Evolutionary conservation across 148 eudicot genomes (phyloP).

Genomic region (Silene latifolia): DNA sequence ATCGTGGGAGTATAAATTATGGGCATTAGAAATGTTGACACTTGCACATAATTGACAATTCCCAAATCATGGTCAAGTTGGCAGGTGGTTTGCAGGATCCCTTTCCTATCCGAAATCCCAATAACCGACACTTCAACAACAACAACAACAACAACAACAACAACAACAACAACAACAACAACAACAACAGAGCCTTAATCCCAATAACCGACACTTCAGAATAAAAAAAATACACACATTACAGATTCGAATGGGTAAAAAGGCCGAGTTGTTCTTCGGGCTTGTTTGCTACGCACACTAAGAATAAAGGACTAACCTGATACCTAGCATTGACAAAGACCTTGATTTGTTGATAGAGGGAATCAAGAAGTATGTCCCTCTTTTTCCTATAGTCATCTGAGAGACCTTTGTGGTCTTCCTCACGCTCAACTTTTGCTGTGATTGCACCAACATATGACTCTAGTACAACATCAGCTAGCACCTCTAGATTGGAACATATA

Average conservation of each 20-base stretch:
- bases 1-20: too few species aligned
- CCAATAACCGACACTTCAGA: not conserved
- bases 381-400: conserved; percentile 69
- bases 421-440: conserved; percentile 74
- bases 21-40: too few species aligned
- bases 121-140: not conserved
- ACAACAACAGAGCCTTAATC: too few species aligned
- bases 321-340: conserved; percentile 43
- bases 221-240: not conserved
- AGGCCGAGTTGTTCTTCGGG: not conserved
- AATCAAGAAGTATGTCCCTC: conserved; percentile 76
- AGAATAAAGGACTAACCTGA: conserved; percentile 44
- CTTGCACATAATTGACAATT: not conserved
- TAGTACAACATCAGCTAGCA: conserved; percentile 68
- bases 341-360: conserved; percentile 80
- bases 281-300: not conserved
- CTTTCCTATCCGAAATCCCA: not conserved
- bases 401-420: conserved; percentile 70
- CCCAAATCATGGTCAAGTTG: not conserved
- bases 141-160: too few species aligned
- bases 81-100: not conserved
- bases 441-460: conserved; percentile 87
- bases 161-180: too few species aligned
- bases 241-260: not conserved
- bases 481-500: conserved; percentile 61